These are phyloP conservation scores for carrot (Daucus carota) DNA, from an alignment of 129 eudicot genomes.

Conservation along the genomic window DNA sequence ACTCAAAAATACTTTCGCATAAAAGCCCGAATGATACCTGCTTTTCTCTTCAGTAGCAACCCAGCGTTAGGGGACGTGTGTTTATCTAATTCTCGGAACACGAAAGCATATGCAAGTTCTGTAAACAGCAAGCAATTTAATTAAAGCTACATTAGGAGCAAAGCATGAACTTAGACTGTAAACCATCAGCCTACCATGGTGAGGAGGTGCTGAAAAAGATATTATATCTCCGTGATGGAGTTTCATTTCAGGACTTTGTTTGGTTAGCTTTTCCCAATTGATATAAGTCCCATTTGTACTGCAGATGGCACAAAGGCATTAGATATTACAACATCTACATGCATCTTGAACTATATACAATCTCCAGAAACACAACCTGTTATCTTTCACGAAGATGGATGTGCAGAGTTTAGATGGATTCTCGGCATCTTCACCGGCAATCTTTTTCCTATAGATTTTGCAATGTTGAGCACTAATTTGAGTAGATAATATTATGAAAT, in stretches of 20 bases:
- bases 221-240: slow-evolving; percentile 83
- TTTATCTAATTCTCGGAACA: slow-evolving; percentile 67
- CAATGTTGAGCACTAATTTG: slow-evolving; percentile 76
- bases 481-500: slow-evolving; percentile 60
- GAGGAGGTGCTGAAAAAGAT: slow-evolving; percentile 78
- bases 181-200: slow-evolving; percentile 49
- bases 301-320: slow-evolving; percentile 21
- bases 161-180: not conserved
- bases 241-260: slow-evolving; percentile 52
- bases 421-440: slow-evolving; percentile 45
- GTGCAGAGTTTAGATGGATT: slow-evolving; percentile 31
- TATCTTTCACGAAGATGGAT: slow-evolving; percentile 64
- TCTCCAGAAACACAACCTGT: slow-evolving; percentile 41
- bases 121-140: slow-evolving; percentile 16
- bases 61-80: slow-evolving; percentile 34
- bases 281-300: slow-evolving; percentile 93
- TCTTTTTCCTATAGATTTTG: slow-evolving; percentile 59
- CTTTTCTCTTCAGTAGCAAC: slow-evolving; percentile 56
- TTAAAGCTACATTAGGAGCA: slow-evolving; percentile 7
- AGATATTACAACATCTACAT: slow-evolving; percentile 11
- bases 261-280: slow-evolving; percentile 69
- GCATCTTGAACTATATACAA: slow-evolving; percentile 4
- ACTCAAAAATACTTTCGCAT: not conserved
- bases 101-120: slow-evolving; percentile 87
- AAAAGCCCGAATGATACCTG: slow-evolving; percentile 38